Evolutionary conservation across 148 eudicot genomes (phyloP), one percentile per base, ranked within the genome.

Genomic region (Vaccinium vitisidaea): DNA sequence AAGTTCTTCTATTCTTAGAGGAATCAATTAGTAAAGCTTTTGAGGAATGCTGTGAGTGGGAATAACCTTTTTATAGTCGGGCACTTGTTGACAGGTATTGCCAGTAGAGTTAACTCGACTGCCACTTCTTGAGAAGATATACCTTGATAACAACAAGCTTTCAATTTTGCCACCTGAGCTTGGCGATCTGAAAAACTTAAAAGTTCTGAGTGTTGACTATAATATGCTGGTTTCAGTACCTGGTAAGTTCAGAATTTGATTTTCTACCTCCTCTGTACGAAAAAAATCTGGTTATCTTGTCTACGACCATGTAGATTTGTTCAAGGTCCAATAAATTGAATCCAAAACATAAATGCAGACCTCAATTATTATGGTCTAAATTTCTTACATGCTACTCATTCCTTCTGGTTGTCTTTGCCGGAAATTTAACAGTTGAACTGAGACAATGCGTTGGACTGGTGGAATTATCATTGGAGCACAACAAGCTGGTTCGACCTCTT

Each of bases 391-490:
- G 36, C 67, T 83, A 75, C 73, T 83, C 46, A 53, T 79, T 46
- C 54, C 36, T 79, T 76, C 61, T 58, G 27, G 21, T 56, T 84
- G 50, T 61, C 58, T 85, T 86, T 80, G 61, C 48, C 86, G 88
- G 85, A 50, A 77, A 71, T 79, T 82, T 83, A 82, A 83, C 95
- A 97, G 99, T 91, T 89, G 99, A 95, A 85, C 81, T 97, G 90
- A 91, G 94, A 83, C 94, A 97, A 87, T 97, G 99, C 85, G 92
- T 92, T 91, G 97, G 96, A 80, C 90, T 97, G 82, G 94, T 95
- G 85, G 99, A 95, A 92, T 92, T 97, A 67, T 95, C 99, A 55
- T 88, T 97, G 92, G 99, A 97, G 87, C 95, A 97, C 91, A 97
- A 97, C 94, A 97, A 94, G 90, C 94, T 97, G 83, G 89, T 97